phyloP scores from a whole-genome alignment of 768 basidiomycete genomes.

The Amanita fuliginea region DNA sequence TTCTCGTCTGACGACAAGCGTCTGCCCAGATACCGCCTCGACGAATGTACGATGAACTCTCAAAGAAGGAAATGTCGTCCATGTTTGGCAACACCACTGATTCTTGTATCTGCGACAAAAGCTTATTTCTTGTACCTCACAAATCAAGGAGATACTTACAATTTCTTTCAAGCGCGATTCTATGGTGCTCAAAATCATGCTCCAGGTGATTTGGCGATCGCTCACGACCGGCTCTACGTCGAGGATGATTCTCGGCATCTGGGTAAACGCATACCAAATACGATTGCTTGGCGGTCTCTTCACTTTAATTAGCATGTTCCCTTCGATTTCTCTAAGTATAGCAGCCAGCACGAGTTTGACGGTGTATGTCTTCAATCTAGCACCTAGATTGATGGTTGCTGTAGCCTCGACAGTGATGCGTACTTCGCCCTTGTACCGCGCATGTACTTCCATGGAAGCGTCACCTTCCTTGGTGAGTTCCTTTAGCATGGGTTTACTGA shows the following conservation, averaged over 20 bases:
- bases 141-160: slow-evolving; percentile 31
- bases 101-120: slow-evolving; percentile 63
- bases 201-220: slow-evolving; percentile 89
- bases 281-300: slow-evolving; percentile 95
- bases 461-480: slow-evolving; percentile 93
- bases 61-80: slow-evolving; percentile 97
- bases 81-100: slow-evolving; percentile 94
- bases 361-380: slow-evolving; percentile 78
- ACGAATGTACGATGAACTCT: slow-evolving; percentile 48
- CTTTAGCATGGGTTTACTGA: slow-evolving; percentile 97
- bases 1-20: slow-evolving; percentile 36
- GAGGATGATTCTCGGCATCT: slow-evolving; percentile 78
- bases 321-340: slow-evolving; percentile 82
- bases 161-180: slow-evolving; percentile 84
- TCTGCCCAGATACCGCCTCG: slow-evolving; percentile 90
- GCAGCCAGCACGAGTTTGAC: slow-evolving; percentile 87
- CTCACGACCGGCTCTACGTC: slow-evolving; percentile 91
- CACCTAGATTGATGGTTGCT: slow-evolving; percentile 75
- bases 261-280: slow-evolving; percentile 94
- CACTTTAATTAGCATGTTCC: slow-evolving; percentile 79
- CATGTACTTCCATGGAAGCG: slow-evolving; percentile 77
- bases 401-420: slow-evolving; percentile 86
- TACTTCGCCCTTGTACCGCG: slow-evolving; percentile 79
- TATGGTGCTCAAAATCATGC: slow-evolving; percentile 83
- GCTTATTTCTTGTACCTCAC: slow-evolving; percentile 2